phyloP scores from a whole-genome alignment of 805 yeast species.

The Blastobotrys muscicola region DNA sequence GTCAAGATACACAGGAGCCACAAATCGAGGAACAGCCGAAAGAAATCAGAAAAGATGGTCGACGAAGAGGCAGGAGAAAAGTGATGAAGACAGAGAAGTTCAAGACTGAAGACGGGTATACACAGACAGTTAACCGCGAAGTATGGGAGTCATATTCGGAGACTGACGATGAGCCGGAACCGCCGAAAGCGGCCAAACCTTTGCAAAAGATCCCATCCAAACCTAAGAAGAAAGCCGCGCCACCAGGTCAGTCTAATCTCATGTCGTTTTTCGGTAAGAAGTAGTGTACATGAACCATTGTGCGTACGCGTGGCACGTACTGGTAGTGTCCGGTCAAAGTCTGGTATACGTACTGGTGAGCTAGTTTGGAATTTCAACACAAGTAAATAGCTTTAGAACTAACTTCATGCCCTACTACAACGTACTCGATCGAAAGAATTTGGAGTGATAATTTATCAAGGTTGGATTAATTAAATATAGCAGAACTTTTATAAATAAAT shows the following conservation, averaged over 20 bases:
- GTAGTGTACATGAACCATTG: too few species aligned
- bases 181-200: constrained; percentile 4
- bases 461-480: too few species aligned
- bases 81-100: constrained; percentile 8
- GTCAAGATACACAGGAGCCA: constrained; percentile 1
- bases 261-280: too few species aligned
- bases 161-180: constrained; percentile 8
- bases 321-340: too few species aligned
- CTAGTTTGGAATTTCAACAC: too few species aligned
- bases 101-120: constrained; percentile 8
- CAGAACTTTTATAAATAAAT: too few species aligned
- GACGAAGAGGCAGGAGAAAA: constrained; percentile 10
- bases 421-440: too few species aligned
- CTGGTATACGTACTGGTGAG: too few species aligned
- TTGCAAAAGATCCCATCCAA: constrained; percentile 7
- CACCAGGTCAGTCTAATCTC: constrained; percentile 4
- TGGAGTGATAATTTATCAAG: too few species aligned
- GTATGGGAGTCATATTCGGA: constrained; percentile 9
- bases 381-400: too few species aligned
- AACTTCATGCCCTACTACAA: too few species aligned
- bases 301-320: too few species aligned
- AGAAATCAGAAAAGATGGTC: constrained; percentile 1
- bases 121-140: constrained; percentile 8
- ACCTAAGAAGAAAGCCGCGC: constrained; percentile 5
- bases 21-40: neutral